These are phyloP conservation scores for Hypoxylon sp. DNA, from an alignment of 2,329 filamentous ascomycete species.

Conservation along the genomic window DNA sequence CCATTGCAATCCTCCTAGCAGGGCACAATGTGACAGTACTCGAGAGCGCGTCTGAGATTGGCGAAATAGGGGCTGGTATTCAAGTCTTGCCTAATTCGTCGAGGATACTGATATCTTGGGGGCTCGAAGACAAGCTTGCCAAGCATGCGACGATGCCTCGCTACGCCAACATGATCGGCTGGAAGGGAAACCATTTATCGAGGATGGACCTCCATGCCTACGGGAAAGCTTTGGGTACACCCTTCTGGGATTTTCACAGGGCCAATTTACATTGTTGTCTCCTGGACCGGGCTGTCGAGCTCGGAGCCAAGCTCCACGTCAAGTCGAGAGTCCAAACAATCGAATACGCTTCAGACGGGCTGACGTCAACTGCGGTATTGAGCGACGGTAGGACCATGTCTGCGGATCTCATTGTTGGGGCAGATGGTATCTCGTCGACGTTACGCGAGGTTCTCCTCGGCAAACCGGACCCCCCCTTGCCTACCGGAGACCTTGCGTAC, in stretches of 20 bases:
- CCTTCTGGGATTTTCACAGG: slow-evolving; percentile 70
- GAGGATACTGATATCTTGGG: slow-evolving; percentile 65
- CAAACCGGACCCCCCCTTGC: slow-evolving; percentile 61
- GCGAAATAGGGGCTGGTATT: slow-evolving; percentile 66
- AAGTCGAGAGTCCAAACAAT: slow-evolving; percentile 62
- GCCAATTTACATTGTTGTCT: slow-evolving; percentile 66
- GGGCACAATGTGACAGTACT: slow-evolving; percentile 65
- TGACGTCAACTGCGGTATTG: slow-evolving; percentile 58
- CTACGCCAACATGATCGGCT: slow-evolving; percentile 65
- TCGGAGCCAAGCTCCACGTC: slow-evolving; percentile 64
- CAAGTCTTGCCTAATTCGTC: slow-evolving; percentile 65
- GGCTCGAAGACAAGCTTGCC: slow-evolving; percentile 60
- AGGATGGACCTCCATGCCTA: slow-evolving; percentile 64
- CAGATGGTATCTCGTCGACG: slow-evolving; percentile 64
- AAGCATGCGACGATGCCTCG: slow-evolving; percentile 59
- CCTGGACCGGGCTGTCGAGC: slow-evolving; percentile 61
- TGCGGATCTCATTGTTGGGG: slow-evolving; percentile 64
- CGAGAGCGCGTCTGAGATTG: slow-evolving; percentile 63
- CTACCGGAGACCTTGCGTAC: slow-evolving; percentile 67
- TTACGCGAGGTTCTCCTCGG: slow-evolving; percentile 62
- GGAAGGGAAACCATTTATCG: slow-evolving; percentile 66
- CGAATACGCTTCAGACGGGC: slow-evolving; percentile 52
- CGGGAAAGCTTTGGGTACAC: slow-evolving; percentile 55
- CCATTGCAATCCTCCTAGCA: slow-evolving; percentile 62
- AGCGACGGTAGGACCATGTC: slow-evolving; percentile 55